A percentile compares a stretch with the other conserved stretches of the same genome.
Evolutionary conservation across 768 basidiomycete genomes (phyloP).

Genomic region (Gloeopeniophorella convolvens): DNA sequence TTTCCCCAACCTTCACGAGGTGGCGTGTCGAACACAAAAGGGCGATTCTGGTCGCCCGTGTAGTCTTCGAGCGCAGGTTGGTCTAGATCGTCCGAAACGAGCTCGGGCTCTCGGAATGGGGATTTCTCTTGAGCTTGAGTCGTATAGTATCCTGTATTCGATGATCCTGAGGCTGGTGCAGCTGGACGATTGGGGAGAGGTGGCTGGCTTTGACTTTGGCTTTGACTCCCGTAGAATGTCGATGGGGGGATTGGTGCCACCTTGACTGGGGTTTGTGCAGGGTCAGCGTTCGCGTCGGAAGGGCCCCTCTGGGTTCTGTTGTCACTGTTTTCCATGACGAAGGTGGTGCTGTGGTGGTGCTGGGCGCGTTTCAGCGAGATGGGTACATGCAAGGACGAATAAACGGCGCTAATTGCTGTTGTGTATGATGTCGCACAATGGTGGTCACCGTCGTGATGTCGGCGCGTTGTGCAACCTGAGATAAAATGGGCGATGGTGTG

Average conservation of each 20-base stretch:
- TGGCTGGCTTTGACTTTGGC: constrained; percentile 25
- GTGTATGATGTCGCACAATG: too few relatives aligned
- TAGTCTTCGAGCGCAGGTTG: constrained; percentile 9
- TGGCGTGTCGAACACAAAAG: constrained; percentile 14
- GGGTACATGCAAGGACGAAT: too few relatives aligned
- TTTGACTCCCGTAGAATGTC: constrained; percentile 7
- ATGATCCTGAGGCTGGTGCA: constrained; percentile 29
- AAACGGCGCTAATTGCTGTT: too few relatives aligned
- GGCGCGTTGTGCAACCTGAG: too few relatives aligned
- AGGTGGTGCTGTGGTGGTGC: too few relatives aligned
- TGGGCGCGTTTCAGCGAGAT: too few relatives aligned
- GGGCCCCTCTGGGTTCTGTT: neutral
- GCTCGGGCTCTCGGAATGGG: constrained; percentile 28
- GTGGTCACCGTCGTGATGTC: too few relatives aligned
- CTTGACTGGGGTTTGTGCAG: neutral
- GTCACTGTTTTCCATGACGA: constrained; percentile 10
- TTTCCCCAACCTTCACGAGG: constrained; percentile 7
- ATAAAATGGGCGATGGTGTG: too few relatives aligned
- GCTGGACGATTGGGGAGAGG: constrained; percentile 31
- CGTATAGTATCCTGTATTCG: constrained; percentile 30
- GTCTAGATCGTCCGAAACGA: constrained; percentile 22
- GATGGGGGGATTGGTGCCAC: constrained; percentile 26
- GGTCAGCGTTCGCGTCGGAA: neutral
- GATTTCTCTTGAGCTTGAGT: constrained; percentile 23
- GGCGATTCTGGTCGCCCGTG: constrained; percentile 6